These are phyloP conservation scores for Rhododendron kiyosumense DNA, from an alignment of 148 eudicot species.

Conservation along the genomic window DNA sequence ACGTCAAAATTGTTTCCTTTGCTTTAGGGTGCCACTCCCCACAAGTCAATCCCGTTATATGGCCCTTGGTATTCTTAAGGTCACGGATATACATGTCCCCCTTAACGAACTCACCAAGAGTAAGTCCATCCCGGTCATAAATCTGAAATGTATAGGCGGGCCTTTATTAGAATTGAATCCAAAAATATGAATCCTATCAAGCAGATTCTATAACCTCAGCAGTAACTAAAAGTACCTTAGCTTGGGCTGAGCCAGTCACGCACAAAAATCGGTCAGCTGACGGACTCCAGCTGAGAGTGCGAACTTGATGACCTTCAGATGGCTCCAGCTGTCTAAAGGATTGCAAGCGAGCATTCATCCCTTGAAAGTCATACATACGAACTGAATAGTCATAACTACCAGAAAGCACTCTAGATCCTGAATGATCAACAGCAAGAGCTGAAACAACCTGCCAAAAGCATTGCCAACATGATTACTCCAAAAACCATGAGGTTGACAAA, in stretches of 20 bases:
- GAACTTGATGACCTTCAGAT: constrained; percentile 97
- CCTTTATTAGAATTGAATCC: neutral
- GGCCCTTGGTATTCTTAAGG: constrained; percentile 96
- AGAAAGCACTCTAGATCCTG: constrained; percentile 93
- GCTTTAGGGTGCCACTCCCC: constrained; percentile 97
- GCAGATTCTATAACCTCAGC: neutral
- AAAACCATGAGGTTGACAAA: neutral
- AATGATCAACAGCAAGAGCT: constrained; percentile 82
- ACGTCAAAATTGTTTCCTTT: constrained; percentile 80
- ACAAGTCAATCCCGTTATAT: constrained; percentile 90
- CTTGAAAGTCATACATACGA: constrained; percentile 97
- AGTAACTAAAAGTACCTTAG: constrained; percentile 55
- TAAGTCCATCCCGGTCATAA: constrained; percentile 95
- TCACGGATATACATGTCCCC: constrained; percentile 99
- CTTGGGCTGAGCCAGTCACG: constrained; percentile 93
- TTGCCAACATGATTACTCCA: constrained; percentile 1
- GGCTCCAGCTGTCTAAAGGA: constrained; percentile 97
- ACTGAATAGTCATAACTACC: constrained; percentile 93
- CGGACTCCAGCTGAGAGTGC: constrained; percentile 94
- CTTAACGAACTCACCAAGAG: constrained; percentile 87
- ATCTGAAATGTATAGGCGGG: constrained; percentile 38
- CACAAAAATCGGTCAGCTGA: constrained; percentile 84
- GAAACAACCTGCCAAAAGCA: constrained; percentile 75
- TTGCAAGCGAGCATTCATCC: constrained; percentile 86
- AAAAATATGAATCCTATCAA: neutral